Conservation (phyloP, 768 basidiomycete genomes). For the Podaxis sp. region DNA sequence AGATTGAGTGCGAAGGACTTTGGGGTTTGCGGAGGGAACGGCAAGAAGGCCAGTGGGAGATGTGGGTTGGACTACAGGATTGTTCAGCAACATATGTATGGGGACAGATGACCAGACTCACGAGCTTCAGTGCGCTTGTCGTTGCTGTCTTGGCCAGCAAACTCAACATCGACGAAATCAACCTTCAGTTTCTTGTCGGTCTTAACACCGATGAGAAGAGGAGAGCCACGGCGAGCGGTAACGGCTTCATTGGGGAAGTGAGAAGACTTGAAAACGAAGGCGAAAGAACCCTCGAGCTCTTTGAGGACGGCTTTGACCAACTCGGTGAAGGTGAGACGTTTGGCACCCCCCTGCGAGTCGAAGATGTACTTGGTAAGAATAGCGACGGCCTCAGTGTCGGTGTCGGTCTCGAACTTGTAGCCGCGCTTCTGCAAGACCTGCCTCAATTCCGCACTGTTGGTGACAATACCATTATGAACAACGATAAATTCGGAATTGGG, state of each 20-base stretch:
- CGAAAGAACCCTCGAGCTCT: slow-evolving; percentile 98
- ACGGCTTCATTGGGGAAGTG: slow-evolving; percentile 98
- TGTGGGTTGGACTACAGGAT: slow-evolving; percentile 39
- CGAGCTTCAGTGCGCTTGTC: slow-evolving; percentile 38
- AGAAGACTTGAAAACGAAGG: slow-evolving; percentile 96
- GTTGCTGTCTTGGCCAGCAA: slow-evolving; percentile 68
- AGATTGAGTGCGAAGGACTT: slow-evolving; percentile 91
- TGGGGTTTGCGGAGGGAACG: slow-evolving; percentile 63
- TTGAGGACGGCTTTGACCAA: slow-evolving; percentile 94
- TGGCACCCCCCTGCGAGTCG: slow-evolving; percentile 72
- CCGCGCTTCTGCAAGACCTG: slow-evolving; percentile 95
- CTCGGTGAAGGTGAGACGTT: slow-evolving; percentile 83
- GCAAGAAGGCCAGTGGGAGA: slow-evolving; percentile 61
- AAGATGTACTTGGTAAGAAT: slow-evolving; percentile 96
- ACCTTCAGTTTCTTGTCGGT: slow-evolving; percentile 99
- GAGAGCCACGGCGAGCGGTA: slow-evolving; percentile 94
- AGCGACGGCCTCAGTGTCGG: slow-evolving; percentile 97
- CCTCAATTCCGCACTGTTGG: slow-evolving; percentile 85
- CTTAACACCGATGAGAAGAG: slow-evolving; percentile 96
- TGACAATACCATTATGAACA: slow-evolving; percentile 99
- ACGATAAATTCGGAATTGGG: slow-evolving; percentile 79
- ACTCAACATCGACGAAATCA: slow-evolving; percentile 98
- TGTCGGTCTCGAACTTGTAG: slow-evolving; percentile 91
- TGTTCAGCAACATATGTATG: slow-evolving; percentile 7
- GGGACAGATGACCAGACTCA: slow-evolving; percentile 26